Evolutionary conservation across 1,284 basidiomycete species (phyloP).

Genomic region (Cryptococcus sp.): DNA sequence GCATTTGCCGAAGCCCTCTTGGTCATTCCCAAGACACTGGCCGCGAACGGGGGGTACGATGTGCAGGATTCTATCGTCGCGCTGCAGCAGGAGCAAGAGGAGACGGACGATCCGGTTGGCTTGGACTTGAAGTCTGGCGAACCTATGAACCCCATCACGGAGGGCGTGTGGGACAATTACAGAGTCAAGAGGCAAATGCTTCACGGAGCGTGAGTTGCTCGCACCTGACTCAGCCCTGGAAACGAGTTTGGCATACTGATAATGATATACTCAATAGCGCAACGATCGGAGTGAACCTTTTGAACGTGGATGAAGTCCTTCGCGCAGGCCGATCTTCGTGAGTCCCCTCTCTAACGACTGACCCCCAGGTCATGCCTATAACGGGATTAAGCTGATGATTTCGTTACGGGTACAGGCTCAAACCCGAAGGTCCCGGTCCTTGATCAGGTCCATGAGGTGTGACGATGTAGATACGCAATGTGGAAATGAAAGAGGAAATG

Average conservation of each 20-base stretch:
- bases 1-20: conserved; percentile 95
- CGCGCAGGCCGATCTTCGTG: conserved; percentile 85
- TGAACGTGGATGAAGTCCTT: conserved; percentile 94
- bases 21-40: conserved; percentile 94
- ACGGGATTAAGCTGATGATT: too few relatives aligned
- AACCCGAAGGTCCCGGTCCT: conserved; percentile 7
- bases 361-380: too few relatives aligned
- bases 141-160: conserved; percentile 91
- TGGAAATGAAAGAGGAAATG: too few relatives aligned
- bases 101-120: conserved; percentile 90
- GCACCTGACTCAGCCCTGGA: background rate
- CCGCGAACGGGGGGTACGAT: conserved; percentile 95
- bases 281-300: conserved; percentile 93
- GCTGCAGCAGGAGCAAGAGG: conserved; percentile 85
- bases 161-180: conserved; percentile 99
- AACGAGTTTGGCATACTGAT: conserved; percentile 10
- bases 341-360: conserved; percentile 13
- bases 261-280: conserved; percentile 62
- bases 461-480: background rate
- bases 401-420: background rate
- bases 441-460: background rate
- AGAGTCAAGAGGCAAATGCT: conserved; percentile 98
- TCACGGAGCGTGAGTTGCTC: conserved; percentile 75
- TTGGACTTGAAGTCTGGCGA: conserved; percentile 92
- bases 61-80: conserved; percentile 93